phyloP scores from a whole-genome alignment of 1,284 basidiomycete species.

The Naganishia sp. region DNA sequence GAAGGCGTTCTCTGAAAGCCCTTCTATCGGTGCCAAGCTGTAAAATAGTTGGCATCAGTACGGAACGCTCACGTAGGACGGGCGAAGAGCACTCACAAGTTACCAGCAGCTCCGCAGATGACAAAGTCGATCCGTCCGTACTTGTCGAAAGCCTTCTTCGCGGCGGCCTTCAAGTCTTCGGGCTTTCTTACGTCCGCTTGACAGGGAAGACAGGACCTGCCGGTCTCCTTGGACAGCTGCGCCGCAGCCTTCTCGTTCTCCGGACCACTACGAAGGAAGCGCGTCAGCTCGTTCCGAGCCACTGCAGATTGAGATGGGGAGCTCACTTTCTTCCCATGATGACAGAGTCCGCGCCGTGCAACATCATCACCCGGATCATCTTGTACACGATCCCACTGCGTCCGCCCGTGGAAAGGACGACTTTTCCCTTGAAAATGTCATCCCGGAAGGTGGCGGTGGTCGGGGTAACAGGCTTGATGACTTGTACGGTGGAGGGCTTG shows the following conservation, averaged over 20 bases:
- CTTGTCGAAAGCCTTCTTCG: constrained; percentile 68
- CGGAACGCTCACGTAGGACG: neutral
- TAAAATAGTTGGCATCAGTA: constrained; percentile 8
- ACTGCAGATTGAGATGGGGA: neutral
- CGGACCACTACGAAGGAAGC: constrained; percentile 62
- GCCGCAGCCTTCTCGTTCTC: constrained; percentile 71
- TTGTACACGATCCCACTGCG: constrained; percentile 86
- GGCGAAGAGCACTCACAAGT: constrained; percentile 59
- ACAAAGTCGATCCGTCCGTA: constrained; percentile 94
- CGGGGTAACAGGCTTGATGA: constrained; percentile 26
- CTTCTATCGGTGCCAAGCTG: constrained; percentile 72
- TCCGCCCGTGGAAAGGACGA: constrained; percentile 88
- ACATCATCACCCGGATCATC: constrained; percentile 85
- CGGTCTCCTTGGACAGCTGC: constrained; percentile 70
- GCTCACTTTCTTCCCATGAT: constrained; percentile 85
- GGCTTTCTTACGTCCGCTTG: constrained; percentile 83
- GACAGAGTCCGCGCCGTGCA: constrained; percentile 74
- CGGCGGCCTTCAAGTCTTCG: constrained; percentile 72
- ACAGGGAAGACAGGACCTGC: constrained; percentile 68
- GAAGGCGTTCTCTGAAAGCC: constrained; percentile 83
- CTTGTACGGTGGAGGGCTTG: constrained; percentile 20
- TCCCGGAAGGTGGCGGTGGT: constrained; percentile 63
- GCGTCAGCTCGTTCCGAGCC: neutral
- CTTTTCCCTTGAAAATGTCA: constrained; percentile 87
- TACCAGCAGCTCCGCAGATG: constrained; percentile 90